A percentile compares a stretch with the other conserved stretches of the same genome.
These are phyloP conservation scores for Phytophthora europaea DNA, from an alignment of 352 stramenopile species.

Conservation along the genomic window DNA sequence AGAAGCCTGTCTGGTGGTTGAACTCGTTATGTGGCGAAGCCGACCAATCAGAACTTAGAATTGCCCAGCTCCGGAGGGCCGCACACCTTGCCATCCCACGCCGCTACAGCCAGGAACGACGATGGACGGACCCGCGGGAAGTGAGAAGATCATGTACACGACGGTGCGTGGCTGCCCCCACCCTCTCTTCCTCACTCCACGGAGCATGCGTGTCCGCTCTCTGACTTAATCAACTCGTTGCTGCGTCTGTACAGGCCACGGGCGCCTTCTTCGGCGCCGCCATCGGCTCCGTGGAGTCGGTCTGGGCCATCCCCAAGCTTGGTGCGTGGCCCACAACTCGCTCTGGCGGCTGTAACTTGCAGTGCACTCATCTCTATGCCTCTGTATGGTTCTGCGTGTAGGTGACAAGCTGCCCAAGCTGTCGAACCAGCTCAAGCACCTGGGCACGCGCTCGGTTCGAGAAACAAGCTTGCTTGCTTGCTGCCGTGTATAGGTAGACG, in stretches of 20 bases:
- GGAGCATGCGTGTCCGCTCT: neutral
- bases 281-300: slow-evolving; percentile 82
- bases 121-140: slow-evolving; percentile 74
- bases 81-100: slow-evolving; percentile 32
- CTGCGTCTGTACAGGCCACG: slow-evolving; percentile 50
- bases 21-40: slow-evolving; percentile 2
- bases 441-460: slow-evolving; percentile 79
- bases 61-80: slow-evolving; percentile 16
- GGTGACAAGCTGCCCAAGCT: slow-evolving; percentile 87
- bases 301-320: slow-evolving; percentile 91
- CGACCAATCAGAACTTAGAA: slow-evolving; percentile 22
- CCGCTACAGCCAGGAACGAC: slow-evolving; percentile 31
- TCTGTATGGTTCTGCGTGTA: slow-evolving; percentile 23
- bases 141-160: slow-evolving; percentile 84
- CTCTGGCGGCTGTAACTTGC: neutral
- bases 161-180: slow-evolving; percentile 48
- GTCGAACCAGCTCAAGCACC: slow-evolving; percentile 78
- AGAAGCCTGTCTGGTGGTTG: slow-evolving; percentile 1
- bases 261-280: slow-evolving; percentile 84
- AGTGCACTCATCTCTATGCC: neutral
- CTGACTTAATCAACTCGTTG: neutral
- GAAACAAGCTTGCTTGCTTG: neutral
- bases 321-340: slow-evolving; percentile 44
- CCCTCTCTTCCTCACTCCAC: neutral
- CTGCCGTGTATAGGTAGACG: neutral